Conservation (phyloP, 305 asterid species). For the Fraxinus velutina region DNA sequence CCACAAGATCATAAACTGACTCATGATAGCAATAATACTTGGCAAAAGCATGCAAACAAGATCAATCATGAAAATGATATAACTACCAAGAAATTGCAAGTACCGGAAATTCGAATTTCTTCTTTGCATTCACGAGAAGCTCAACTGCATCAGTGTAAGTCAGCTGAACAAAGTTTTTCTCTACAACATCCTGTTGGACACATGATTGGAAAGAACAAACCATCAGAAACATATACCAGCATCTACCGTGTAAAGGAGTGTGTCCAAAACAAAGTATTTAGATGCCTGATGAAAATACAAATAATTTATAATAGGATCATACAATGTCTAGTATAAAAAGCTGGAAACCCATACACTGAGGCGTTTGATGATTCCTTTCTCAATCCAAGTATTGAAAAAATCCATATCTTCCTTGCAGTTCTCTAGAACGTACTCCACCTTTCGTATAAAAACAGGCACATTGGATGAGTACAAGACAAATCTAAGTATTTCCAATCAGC, state of each 20-base stretch:
- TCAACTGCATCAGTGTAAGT: constrained; percentile 83
- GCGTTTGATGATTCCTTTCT: constrained; percentile 84
- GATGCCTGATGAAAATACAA: background rate
- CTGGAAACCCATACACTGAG: constrained; percentile 53
- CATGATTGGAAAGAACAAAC: constrained; percentile 22
- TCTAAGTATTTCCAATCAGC: constrained; percentile 2
- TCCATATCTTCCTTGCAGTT: constrained; percentile 99
- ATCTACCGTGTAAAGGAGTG: background rate
- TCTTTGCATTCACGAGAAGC: constrained; percentile 68
- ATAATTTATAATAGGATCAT: constrained; percentile 8
- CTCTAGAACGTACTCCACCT: constrained; percentile 83
- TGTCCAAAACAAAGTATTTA: background rate
- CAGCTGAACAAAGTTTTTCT: constrained; percentile 77
- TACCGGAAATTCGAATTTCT: constrained; percentile 86
- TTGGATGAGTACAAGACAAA: constrained; percentile 17
- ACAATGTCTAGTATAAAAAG: constrained; percentile 13
- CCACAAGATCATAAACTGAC: background rate
- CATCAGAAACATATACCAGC: constrained; percentile 23
- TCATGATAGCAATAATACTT: background rate
- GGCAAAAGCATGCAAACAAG: background rate
- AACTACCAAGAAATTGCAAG: constrained; percentile 18
- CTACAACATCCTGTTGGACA: constrained; percentile 72
- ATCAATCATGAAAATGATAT: background rate
- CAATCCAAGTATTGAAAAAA: constrained; percentile 92
- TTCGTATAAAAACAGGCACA: constrained; percentile 28